phyloP scores from a whole-genome alignment of 148 eudicot genomes.

The Amaranthus palmeri region DNA sequence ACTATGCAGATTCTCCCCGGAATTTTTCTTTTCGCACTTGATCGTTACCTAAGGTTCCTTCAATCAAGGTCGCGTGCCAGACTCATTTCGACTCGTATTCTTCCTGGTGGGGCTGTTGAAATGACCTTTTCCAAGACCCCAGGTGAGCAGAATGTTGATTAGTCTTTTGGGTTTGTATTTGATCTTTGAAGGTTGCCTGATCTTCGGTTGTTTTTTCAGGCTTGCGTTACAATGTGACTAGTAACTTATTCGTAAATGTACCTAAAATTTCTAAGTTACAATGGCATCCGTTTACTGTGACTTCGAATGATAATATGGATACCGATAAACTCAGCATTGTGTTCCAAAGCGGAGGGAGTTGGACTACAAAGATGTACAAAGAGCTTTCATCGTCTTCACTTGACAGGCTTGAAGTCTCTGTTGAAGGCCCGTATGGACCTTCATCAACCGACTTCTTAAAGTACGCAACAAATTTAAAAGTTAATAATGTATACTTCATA shows the following conservation, averaged over 20 bases:
- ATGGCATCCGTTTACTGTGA: constrained; percentile 81
- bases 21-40: constrained; percentile 47
- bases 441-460: constrained; percentile 37
- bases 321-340: constrained; percentile 52
- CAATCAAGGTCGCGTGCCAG: constrained; percentile 40
- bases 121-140: constrained; percentile 48
- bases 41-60: constrained; percentile 52
- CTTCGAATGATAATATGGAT: constrained; percentile 53
- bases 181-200: too few species aligned
- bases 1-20: constrained; percentile 53
- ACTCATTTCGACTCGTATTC: constrained; percentile 43
- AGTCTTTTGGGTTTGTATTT: too few species aligned
- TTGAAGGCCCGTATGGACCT: constrained; percentile 58
- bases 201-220: constrained; percentile 22
- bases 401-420: constrained; percentile 40
- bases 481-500: too few species aligned
- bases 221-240: constrained; percentile 49
- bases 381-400: constrained; percentile 34
- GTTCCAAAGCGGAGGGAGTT: constrained; percentile 43
- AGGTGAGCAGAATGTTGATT: constrained; percentile 21
- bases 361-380: constrained; percentile 42
- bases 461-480: constrained; percentile 14
- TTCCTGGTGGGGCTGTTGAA: constrained; percentile 46
- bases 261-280: constrained; percentile 71
- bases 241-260: constrained; percentile 57